phyloP scores from a whole-genome alignment of 176 grass and related monocot species.

The Bothriochloa decipiens region DNA sequence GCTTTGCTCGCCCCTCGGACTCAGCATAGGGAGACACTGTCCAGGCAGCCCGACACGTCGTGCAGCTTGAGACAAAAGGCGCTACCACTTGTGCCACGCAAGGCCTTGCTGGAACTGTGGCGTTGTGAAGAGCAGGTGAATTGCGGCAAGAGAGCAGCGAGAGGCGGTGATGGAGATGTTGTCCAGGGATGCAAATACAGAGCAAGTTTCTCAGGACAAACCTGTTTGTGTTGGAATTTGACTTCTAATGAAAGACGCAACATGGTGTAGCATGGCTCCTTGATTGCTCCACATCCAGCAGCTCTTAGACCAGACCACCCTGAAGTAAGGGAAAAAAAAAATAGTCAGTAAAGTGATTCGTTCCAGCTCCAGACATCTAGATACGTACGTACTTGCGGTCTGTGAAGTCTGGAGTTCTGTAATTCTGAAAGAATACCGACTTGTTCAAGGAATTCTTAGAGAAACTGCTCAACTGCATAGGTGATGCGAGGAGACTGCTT shows the following conservation, averaged over 20 bases:
- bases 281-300: neutral
- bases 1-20: conserved; percentile 22
- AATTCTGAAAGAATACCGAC: neutral
- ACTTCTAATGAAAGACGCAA: neutral
- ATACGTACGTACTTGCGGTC: neutral
- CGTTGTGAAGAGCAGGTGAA: conserved; percentile 21
- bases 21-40: neutral
- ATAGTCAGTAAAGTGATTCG: neutral
- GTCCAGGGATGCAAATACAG: neutral
- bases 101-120: neutral
- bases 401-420: neutral
- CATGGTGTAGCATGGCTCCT: neutral
- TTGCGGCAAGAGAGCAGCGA: neutral
- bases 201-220: neutral
- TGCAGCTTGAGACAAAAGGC: neutral
- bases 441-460: neutral
- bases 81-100: conserved; percentile 29
- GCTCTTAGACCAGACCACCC: neutral
- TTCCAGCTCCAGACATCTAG: neutral
- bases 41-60: neutral
- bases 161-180: neutral
- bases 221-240: conserved; percentile 20
- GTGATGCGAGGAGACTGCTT: neutral
- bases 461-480: neutral
- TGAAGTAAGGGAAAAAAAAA: neutral